Evolutionary conservation across 2,329 filamentous ascomycete species (phyloP).

Genomic region (Exophiala lecanii-corni): DNA sequence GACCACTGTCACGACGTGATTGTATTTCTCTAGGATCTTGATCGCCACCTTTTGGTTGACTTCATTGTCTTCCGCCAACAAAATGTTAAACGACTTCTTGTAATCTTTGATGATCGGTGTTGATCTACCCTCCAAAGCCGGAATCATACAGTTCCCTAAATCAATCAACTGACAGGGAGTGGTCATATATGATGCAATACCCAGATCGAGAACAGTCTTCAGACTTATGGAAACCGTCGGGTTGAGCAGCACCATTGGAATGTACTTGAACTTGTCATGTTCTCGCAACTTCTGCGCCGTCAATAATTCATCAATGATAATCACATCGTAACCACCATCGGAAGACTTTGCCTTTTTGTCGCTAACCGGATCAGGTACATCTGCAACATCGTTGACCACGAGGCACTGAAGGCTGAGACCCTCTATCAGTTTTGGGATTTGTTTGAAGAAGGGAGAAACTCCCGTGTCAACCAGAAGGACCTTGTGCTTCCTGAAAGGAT

Average conservation of each 20-base stretch:
- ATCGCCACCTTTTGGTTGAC: constrained; percentile 95
- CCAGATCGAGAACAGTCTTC: constrained; percentile 88
- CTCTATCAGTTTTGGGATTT: constrained; percentile 73
- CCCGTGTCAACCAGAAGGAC: constrained; percentile 94
- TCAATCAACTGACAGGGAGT: constrained; percentile 92
- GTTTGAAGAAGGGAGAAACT: constrained; percentile 68
- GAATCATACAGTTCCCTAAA: constrained; percentile 91
- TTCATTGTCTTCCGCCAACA: constrained; percentile 93
- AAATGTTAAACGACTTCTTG: constrained; percentile 89
- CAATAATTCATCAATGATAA: constrained; percentile 89
- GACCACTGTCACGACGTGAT: constrained; percentile 66
- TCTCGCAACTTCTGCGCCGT: constrained; percentile 80
- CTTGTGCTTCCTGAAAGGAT: constrained; percentile 86
- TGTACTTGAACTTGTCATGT: constrained; percentile 95
- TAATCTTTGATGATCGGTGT: constrained; percentile 89
- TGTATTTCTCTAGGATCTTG: constrained; percentile 96
- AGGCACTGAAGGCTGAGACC: constrained; percentile 75
- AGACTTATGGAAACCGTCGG: constrained; percentile 85
- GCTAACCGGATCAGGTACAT: constrained; percentile 56
- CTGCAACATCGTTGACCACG: constrained; percentile 71
- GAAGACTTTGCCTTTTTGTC: constrained; percentile 43
- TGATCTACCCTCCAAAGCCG: constrained; percentile 86
- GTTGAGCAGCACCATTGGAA: constrained; percentile 87
- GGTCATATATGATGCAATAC: constrained; percentile 99
- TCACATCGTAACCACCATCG: constrained; percentile 79